Conservation (phyloP, 768 basidiomycete genomes). For the Ephemerocybe angulata region DNA sequence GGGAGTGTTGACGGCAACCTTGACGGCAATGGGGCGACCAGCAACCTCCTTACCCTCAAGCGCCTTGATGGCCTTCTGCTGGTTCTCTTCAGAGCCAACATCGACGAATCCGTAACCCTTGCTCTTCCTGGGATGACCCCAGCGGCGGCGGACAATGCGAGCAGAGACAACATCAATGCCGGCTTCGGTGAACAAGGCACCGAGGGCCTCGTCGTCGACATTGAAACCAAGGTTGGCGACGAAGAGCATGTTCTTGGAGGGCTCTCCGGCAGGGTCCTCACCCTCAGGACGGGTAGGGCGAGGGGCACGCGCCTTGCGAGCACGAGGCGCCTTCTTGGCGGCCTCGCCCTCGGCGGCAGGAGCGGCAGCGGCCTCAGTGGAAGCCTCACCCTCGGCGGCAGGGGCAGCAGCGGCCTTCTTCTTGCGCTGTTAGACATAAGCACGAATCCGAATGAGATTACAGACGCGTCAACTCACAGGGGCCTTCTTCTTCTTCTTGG, state of each 20-base stretch:
- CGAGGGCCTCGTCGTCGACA: slow-evolving; percentile 81
- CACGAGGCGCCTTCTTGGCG: slow-evolving; percentile 45
- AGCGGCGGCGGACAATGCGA: slow-evolving; percentile 83
- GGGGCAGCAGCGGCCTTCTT: slow-evolving; percentile 32
- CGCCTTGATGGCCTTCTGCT: slow-evolving; percentile 84
- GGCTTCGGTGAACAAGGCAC: slow-evolving; percentile 80
- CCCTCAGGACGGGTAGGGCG: slow-evolving; percentile 68
- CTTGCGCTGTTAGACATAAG: slow-evolving; percentile 47
- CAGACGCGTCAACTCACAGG: slow-evolving; percentile 42
- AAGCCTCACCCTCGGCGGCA: slow-evolving; percentile 34
- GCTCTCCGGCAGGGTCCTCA: slow-evolving; percentile 83
- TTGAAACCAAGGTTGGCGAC: slow-evolving; percentile 98
- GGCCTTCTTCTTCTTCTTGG: slow-evolving; percentile 82
- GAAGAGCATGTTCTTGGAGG: slow-evolving; percentile 86
- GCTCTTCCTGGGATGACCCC: slow-evolving; percentile 80
- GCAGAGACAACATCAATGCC: slow-evolving; percentile 81
- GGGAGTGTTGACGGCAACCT: slow-evolving; percentile 88
- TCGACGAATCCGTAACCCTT: slow-evolving; percentile 99
- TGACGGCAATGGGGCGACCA: slow-evolving; percentile 85
- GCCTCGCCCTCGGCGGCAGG: slow-evolving; percentile 32
- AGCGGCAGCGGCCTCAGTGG: slow-evolving; percentile 30
- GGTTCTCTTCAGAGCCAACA: slow-evolving; percentile 83
- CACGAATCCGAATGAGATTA: slow-evolving; percentile 11
- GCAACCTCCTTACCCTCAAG: slow-evolving; percentile 86
- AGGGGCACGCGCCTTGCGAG: slow-evolving; percentile 54